Base-by-base conservation (phyloP, 352 stramenopile species). In the Proteromonas lacertae region DNA sequence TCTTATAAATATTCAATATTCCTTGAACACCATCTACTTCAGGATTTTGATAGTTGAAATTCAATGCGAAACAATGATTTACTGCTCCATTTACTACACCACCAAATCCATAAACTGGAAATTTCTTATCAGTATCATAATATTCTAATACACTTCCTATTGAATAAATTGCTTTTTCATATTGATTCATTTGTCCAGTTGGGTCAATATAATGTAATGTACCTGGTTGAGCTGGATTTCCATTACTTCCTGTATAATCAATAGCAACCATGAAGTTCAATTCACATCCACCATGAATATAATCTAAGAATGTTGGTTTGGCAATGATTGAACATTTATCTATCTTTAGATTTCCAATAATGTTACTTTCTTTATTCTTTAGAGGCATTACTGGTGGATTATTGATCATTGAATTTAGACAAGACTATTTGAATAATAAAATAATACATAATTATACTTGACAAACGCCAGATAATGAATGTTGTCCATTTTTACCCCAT, bases 211-310 rank as follows among this genome's bases (percentile, higher is more conserved):
- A 54, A 29, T 62, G 55, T 23, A 62, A 47, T 16, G 47, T 56
- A 9, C 7, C 29, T 12, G 46, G 41, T n/a, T 39, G 46, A 20
- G 47, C 57, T 0, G 59, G 45, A 19, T 52, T 37, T 9, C 62
- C 59, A 45, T 77, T 77, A 17, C 46, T 62, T 17, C 48, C 58
- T 13, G 65, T 75, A 41, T 68, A 73, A 41, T 78, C 65, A 44
- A 78, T 66, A 2, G 60, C 65, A 14, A 74, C 56, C 20, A 59
- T 56, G n/a, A 75, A 48, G 40, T 50, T 55, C 42, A 91, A 69
- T 53, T 91, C 69, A 40, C 78, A 55, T 16, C 76, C 75, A 32
- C 46, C 46, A n/a, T n/a, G n/a, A n/a, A n/a, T n/a, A n/a, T n/a
- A n/a, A n/a, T n/a, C n/a, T n/a, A n/a, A n/a, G n/a, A n/a, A n/a